These are phyloP conservation scores for Suillus plorans DNA, from an alignment of 768 basidiomycete genomes.

Conservation along the genomic window DNA sequence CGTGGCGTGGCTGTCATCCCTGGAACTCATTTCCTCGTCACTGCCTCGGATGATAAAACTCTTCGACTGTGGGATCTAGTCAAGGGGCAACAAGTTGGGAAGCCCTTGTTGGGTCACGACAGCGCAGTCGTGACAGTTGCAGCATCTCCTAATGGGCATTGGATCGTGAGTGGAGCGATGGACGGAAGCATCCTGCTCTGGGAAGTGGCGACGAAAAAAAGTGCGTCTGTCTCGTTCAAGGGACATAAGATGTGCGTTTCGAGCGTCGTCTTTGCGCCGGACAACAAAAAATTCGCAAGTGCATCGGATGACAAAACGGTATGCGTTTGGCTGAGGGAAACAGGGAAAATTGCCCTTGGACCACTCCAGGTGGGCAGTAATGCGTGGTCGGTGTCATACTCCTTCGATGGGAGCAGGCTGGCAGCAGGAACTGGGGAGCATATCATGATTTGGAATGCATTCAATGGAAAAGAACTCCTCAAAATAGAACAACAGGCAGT, in stretches of 20 bases:
- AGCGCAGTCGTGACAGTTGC: background rate
- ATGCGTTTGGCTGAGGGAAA: background rate
- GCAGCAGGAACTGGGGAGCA: constrained; percentile 8
- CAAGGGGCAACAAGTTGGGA: constrained; percentile 4
- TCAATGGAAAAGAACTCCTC: background rate
- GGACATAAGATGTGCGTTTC: constrained; percentile 10
- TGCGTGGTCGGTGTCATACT: constrained; percentile 1
- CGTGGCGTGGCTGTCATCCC: background rate
- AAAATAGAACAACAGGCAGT: background rate
- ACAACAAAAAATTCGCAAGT: background rate
- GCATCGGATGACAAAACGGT: background rate
- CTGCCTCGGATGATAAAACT: constrained; percentile 12
- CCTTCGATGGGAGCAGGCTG: constrained; percentile 6
- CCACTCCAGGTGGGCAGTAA: background rate
- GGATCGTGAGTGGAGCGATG: background rate
- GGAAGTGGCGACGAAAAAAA: constrained; percentile 56
- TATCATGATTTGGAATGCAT: background rate
- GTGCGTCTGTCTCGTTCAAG: constrained; percentile 35
- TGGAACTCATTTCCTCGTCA: constrained; percentile 3
- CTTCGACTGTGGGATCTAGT: constrained; percentile 7
- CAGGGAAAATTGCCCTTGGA: background rate
- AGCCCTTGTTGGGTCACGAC: constrained; percentile 6
- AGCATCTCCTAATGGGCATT: background rate
- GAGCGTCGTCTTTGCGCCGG: constrained; percentile 92
- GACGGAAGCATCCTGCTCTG: background rate